Evolutionary conservation across 2,329 filamentous ascomycete species (phyloP), one percentile per base, ranked within the genome.

Genomic region (Aspergillus bombycis): DNA sequence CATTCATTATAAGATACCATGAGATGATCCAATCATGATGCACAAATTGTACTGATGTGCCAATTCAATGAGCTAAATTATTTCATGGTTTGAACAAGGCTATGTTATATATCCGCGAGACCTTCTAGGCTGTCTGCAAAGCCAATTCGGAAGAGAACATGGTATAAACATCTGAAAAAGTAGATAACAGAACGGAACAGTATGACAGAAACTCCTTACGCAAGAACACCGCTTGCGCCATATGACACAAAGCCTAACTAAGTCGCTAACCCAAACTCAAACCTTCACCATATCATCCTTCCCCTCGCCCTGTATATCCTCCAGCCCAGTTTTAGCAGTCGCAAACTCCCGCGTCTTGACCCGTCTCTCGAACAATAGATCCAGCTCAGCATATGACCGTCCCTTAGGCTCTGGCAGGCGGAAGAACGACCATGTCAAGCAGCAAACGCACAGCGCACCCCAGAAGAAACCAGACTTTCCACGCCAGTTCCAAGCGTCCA

Each of bases 401-500:
- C 90, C 92, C 5, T 82, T 82, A 0, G 92, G 91, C 75, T 95
- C 92, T 0, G 92, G 92, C 0, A 93, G 80, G 14, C 90, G 84
- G 80, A 92, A 93, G 74, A 87, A 93, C 0, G 88, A 89, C 80
- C 93, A 95, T 26, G 93, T 78, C 72, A 92, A 86, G 79, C 90
- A 93, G 61, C 87, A 77, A 78, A 91, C 89, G 77, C 90, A 93
- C 58, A 91, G 88, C 1, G 87, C 90, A 14, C 86, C 88, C 89
- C 91, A 91, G 81, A 94, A 94, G 80, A 95, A 94, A 30, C 92
- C 92, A 0, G 92, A 86, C 71, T 85, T 93, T 76, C 93, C 93
- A 61, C 86, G 84, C 92, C 92, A 95, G 76, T 94, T 83, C 92
- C 92, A 96, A 1, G 86, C 90, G 1, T 84, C 85, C 0, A 92